Conservation (phyloP, 1,284 basidiomycete species). For the Meripilus lineatus region DNA sequence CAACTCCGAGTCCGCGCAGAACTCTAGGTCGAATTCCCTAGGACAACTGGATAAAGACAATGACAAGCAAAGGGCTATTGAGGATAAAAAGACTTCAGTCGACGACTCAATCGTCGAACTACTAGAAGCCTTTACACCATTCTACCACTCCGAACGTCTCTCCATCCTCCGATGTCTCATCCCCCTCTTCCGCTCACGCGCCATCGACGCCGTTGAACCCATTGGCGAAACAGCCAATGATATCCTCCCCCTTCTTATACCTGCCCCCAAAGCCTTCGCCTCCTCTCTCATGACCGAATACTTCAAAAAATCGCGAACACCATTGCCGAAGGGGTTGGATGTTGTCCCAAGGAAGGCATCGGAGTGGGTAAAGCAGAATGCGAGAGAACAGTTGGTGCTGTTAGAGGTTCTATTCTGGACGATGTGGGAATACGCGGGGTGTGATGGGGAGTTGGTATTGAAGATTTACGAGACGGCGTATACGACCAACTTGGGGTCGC, state of each 20-base stretch:
- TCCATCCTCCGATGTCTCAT: constrained; percentile 57
- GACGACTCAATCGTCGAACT: constrained; percentile 53
- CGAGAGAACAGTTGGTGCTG: constrained; percentile 74
- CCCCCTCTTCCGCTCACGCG: constrained; percentile 57
- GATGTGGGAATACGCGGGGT: constrained; percentile 74
- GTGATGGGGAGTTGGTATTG: constrained; percentile 57
- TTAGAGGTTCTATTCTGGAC: constrained; percentile 84
- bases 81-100: too few relatives aligned
- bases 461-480: constrained; percentile 64
- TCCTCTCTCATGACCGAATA: constrained; percentile 55
- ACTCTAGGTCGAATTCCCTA: too few relatives aligned
- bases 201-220: constrained; percentile 47
- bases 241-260: constrained; percentile 56
- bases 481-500: constrained; percentile 59
- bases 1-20: constrained; percentile 38
- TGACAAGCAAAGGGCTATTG: too few relatives aligned
- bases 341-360: constrained; percentile 58
- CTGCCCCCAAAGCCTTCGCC: constrained; percentile 55
- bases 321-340: constrained; percentile 46
- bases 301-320: constrained; percentile 45
- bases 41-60: too few relatives aligned
- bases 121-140: constrained; percentile 68
- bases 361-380: constrained; percentile 75
- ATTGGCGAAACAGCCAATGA: constrained; percentile 50
- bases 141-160: constrained; percentile 79